phyloP scores from a whole-genome alignment of 164 flowering plant species.

The Stephania cephalantha region DNA sequence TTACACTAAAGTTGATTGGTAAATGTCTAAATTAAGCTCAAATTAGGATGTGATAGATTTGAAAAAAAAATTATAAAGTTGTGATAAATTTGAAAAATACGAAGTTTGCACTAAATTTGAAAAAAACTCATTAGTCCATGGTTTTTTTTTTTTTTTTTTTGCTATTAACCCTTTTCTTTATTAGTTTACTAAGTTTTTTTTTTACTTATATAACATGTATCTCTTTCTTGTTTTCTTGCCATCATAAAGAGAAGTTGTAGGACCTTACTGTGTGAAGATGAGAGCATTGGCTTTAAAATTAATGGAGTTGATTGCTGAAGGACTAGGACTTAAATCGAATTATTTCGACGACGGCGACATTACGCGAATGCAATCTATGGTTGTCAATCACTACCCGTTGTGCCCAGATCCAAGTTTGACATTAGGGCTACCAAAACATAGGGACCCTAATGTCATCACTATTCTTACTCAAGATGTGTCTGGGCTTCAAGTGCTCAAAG shows the following conservation, averaged over 20 bases:
- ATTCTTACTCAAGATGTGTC: constrained; percentile 29
- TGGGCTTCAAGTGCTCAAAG: constrained; percentile 37
- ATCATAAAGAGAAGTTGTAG: constrained; percentile 26
- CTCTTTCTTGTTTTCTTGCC: not conserved
- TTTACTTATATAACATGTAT: no score
- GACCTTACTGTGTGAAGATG: constrained; percentile 20
- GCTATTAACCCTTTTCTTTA: no score
- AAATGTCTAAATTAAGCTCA: no score
- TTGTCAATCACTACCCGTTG: constrained; percentile 30
- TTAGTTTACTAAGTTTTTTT: not conserved
- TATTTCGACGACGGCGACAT: constrained; percentile 19
- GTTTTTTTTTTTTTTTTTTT: not conserved
- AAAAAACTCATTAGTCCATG: no score
- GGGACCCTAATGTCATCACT: constrained; percentile 34
- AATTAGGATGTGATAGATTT: no score
- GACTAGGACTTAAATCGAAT: constrained; percentile 29
- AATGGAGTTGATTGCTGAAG: constrained; percentile 35
- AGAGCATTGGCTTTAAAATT: constrained; percentile 25
- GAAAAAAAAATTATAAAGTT: no score
- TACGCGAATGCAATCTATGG: constrained; percentile 17
- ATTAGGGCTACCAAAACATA: constrained; percentile 33
- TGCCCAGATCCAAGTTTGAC: constrained; percentile 47
- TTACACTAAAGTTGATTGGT: no score
- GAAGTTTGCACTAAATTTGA: no score
- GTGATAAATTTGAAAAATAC: no score